Conservation (phyloP, 768 basidiomycete genomes). For the Mycena pura region DNA sequence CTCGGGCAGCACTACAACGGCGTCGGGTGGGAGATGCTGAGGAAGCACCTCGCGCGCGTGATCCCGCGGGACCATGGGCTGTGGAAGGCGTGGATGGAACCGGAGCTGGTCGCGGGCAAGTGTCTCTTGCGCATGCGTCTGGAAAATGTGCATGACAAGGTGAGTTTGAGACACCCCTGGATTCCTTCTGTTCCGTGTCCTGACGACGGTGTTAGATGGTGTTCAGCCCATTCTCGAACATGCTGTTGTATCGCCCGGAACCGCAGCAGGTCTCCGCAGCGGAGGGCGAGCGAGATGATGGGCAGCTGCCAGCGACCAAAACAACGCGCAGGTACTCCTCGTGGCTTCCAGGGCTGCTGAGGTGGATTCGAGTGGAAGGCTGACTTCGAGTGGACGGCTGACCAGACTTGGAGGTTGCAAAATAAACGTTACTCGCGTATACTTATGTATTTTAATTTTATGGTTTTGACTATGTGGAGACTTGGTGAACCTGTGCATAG, state of each 20-base stretch:
- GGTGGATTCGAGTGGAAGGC: too few relatives aligned
- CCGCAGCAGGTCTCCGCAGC: conserved; percentile 1
- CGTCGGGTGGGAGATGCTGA: conserved; percentile 56
- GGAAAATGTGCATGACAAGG: conserved; percentile 61
- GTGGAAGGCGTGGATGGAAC: conserved; percentile 54
- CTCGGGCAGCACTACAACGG: conserved; percentile 60
- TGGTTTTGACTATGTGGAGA: neutral
- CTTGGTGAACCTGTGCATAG: neutral
- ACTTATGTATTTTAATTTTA: neutral
- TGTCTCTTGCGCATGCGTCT: conserved; percentile 66
- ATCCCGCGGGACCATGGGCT: conserved; percentile 55
- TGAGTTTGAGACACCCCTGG: conserved; percentile 32
- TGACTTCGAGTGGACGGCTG: too few relatives aligned
- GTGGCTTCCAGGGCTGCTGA: too few relatives aligned
- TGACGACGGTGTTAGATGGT: conserved; percentile 51
- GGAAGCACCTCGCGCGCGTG: conserved; percentile 49
- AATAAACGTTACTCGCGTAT: conserved; percentile 10
- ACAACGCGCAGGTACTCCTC: too few relatives aligned
- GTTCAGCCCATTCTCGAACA: conserved; percentile 57
- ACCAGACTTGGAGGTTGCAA: too few relatives aligned
- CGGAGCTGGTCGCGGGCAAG: conserved; percentile 55
- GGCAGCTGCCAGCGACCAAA: too few relatives aligned
- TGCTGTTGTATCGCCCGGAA: conserved; percentile 55
- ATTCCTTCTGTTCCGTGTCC: neutral
- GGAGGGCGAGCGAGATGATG: too few relatives aligned